Evolutionary conservation across 129 eudicot genomes (phyloP).

Genomic region (Chrysanthemum makinoi): DNA sequence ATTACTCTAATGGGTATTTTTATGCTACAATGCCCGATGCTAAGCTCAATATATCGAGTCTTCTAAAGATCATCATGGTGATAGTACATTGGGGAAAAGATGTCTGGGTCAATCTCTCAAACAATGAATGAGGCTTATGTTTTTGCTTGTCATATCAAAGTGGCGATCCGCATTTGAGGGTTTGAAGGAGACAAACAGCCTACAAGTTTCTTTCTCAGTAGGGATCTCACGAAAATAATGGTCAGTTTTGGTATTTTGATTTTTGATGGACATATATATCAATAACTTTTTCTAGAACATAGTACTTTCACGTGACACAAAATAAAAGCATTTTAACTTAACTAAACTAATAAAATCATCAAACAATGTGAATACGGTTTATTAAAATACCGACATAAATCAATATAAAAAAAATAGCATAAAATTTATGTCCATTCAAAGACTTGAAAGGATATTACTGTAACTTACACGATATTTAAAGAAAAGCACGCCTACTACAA

Average conservation of each 20-base stretch:
- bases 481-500: conserved; percentile 86
- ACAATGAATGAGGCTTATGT: conserved; percentile 86
- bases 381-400: conserved; percentile 13
- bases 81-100: conserved; percentile 55
- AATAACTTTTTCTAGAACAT: too few relatives aligned
- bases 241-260: conserved; percentile 33
- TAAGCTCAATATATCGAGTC: too few relatives aligned
- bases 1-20: neutral
- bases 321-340: too few relatives aligned
- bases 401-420: conserved; percentile 20
- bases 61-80: too few relatives aligned
- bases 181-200: conserved; percentile 77
- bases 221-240: conserved; percentile 83
- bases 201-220: conserved; percentile 81
- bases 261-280: conserved; percentile 2
- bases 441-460: conserved; percentile 24
- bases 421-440: too few relatives aligned
- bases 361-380: too few relatives aligned
- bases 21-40: too few relatives aligned
- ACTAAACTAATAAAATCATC: too few relatives aligned
- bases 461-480: conserved; percentile 78
- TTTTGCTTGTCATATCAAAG: conserved; percentile 58
- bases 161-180: conserved; percentile 91
- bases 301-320: too few relatives aligned
- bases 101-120: conserved; percentile 86